These are phyloP conservation scores for Alloteropsis semialata DNA, from an alignment of 176 grass and related monocot genomes.

Conservation along the genomic window DNA sequence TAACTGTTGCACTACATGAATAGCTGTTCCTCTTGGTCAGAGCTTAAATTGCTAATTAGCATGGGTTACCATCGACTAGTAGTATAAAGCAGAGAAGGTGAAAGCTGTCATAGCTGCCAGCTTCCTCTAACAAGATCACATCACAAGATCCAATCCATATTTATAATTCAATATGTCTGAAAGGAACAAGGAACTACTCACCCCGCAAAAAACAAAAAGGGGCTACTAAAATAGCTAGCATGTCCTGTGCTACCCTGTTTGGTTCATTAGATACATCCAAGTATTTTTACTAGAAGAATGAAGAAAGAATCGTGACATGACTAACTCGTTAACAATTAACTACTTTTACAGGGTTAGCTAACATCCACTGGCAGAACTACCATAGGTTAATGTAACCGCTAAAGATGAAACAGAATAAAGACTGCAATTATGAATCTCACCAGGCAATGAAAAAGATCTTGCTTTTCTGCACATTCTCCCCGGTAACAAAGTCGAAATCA, in stretches of 20 bases:
- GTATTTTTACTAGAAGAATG: neutral
- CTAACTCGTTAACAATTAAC: neutral
- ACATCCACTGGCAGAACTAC: neutral
- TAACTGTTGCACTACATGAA: constrained; percentile 1
- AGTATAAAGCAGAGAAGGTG: constrained; percentile 16
- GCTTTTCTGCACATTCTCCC: constrained; percentile 96
- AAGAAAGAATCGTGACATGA: neutral
- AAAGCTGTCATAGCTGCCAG: no score
- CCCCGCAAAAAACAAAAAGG: no score
- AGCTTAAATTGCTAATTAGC: neutral
- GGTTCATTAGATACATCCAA: neutral
- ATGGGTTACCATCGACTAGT: neutral
- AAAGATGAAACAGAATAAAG: neutral
- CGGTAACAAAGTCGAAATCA: constrained; percentile 98
- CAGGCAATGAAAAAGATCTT: constrained; percentile 99
- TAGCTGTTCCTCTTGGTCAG: neutral
- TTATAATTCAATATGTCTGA: neutral
- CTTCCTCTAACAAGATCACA: no score
- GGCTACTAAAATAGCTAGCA: neutral
- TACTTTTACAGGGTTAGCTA: neutral
- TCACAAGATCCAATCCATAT: neutral
- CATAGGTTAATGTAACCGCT: neutral
- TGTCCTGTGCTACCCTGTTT: neutral
- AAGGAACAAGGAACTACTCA: neutral
- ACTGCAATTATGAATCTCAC: constrained; percentile 39